Conservation (phyloP, 352 stramenopile genomes). For the Pythium rhizo-oryzae region DNA sequence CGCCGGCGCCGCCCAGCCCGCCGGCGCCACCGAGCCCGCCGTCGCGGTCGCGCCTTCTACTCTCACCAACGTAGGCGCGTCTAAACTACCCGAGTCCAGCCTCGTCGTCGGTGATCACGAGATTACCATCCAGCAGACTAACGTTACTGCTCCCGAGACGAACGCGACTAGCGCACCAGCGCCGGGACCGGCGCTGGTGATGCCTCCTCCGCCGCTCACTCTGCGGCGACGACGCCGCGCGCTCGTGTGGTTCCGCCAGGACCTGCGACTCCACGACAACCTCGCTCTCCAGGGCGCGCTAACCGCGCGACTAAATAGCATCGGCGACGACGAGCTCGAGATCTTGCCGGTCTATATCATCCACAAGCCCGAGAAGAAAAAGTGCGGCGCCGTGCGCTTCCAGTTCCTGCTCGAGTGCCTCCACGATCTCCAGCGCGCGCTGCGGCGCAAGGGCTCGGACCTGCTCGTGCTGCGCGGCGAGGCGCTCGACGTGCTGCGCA, state of each 20-base stretch:
- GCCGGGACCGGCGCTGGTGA: not conserved
- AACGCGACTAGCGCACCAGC: too few relatives aligned
- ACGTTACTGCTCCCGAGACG: too few relatives aligned
- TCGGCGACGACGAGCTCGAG: constrained; percentile 18
- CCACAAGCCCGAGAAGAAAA: constrained; percentile 72
- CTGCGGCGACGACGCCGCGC: constrained; percentile 36
- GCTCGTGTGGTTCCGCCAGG: constrained; percentile 94
- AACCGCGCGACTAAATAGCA: not conserved
- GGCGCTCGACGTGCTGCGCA: constrained; percentile 52
- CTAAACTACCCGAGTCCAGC: too few relatives aligned
- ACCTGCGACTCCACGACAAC: constrained; percentile 96
- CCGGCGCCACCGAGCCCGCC: too few relatives aligned
- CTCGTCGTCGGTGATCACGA: too few relatives aligned
- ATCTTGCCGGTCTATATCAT: constrained; percentile 87
- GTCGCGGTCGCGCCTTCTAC: too few relatives aligned
- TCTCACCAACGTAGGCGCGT: too few relatives aligned
- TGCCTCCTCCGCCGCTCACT: constrained; percentile 1
- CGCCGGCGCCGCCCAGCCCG: too few relatives aligned
- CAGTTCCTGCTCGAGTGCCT: constrained; percentile 95
- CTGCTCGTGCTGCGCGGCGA: constrained; percentile 65
- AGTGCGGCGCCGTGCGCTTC: constrained; percentile 68
- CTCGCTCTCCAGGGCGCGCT: constrained; percentile 82
- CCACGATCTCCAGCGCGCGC: constrained; percentile 60
- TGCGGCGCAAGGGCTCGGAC: constrained; percentile 38
- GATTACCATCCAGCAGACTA: too few relatives aligned